Conservation (phyloP, 352 stramenopile species). For the Phytophthora ramorum region DNA sequence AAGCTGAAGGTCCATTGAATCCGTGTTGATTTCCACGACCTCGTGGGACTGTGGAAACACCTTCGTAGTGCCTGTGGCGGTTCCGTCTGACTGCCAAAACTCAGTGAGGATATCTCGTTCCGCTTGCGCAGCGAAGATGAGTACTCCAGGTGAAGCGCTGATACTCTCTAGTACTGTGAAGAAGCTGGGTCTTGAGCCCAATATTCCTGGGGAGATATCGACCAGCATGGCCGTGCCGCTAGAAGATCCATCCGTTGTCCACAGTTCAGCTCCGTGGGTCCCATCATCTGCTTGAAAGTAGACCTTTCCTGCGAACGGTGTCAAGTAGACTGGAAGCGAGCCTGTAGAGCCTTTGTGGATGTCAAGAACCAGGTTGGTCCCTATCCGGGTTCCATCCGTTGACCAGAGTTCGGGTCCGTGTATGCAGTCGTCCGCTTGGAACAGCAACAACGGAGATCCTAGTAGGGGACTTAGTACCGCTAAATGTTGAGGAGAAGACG, state of each 20-base stretch:
- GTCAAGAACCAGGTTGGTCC: conserved; percentile 71
- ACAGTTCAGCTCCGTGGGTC: conserved; percentile 78
- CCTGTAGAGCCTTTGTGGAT: conserved; percentile 50
- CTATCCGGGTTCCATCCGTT: conserved; percentile 56
- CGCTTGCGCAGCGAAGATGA: conserved; percentile 48
- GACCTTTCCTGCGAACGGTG: conserved; percentile 42
- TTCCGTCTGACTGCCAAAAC: conserved; percentile 74
- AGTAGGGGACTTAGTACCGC: conserved; percentile 23
- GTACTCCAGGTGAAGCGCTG: not conserved
- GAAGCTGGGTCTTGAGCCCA: conserved; percentile 45
- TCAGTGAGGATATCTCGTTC: conserved; percentile 40
- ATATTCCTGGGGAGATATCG: conserved; percentile 62
- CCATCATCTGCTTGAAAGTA: conserved; percentile 90
- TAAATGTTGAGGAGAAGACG: conserved; percentile 65
- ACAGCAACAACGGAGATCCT: conserved; percentile 54
- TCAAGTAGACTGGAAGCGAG: conserved; percentile 66
- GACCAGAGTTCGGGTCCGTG: conserved; percentile 86
- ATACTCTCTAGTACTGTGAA: conserved; percentile 41
- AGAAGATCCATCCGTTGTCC: conserved; percentile 66
- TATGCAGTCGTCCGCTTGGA: conserved; percentile 85
- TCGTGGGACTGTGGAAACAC: conserved; percentile 47
- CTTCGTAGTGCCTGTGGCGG: conserved; percentile 36
- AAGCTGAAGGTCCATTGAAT: conserved; percentile 41
- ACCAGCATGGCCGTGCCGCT: conserved; percentile 58
- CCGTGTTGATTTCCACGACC: conserved; percentile 34